Evolutionary conservation across 2,329 filamentous ascomycete genomes (phyloP), one percentile per base, ranked within the genome.

Genomic region (Amauroascus verrucosus): DNA sequence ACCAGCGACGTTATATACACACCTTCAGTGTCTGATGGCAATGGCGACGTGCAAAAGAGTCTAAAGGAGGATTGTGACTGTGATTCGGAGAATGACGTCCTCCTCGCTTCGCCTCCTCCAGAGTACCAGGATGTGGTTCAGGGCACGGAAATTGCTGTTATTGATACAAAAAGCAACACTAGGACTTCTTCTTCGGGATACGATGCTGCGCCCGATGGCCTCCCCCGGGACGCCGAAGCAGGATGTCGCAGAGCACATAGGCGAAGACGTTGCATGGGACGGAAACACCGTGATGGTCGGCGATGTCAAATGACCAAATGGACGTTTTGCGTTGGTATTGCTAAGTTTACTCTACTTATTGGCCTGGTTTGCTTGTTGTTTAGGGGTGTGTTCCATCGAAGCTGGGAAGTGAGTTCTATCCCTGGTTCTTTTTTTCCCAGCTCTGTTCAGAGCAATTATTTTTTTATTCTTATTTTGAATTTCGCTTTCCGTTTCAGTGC

Each of bases 321-420:
- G 22, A 49, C 20, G 33, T 13, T 43, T 7, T 53, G 26, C 2
- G 11, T 53, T 5, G 44, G 38, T 5, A 35, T 53, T 30, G 16
- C 40, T 13, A 53, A 53, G 14, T 32, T 50, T 35, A 14, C 50
- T 22, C 14, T 56, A 6, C 32, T 56, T 32, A 16, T 30, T 24
- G 41, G 28, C 11, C 38, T 56, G 24, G 16, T 56, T 24, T 24
- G 33, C 3, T 33, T 46, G 41, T 20, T 50, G 6, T 22, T 46
- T 26, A 49, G 37, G 18, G 13, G 30, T n/a, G 35, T 45, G 16
- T 53, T 46, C 8, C 16, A 50, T 35, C n/a, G 6, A 53, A 54
- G 33, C 22, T 22, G 49, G 45, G 46, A 20, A 41, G 54, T 26
- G 2, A 8, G 22, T 22, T 16, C 16, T 13, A n/a, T 4, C 1